Conservation (phyloP, 768 basidiomycete genomes). For the Boletus subcaerulescens region DNA sequence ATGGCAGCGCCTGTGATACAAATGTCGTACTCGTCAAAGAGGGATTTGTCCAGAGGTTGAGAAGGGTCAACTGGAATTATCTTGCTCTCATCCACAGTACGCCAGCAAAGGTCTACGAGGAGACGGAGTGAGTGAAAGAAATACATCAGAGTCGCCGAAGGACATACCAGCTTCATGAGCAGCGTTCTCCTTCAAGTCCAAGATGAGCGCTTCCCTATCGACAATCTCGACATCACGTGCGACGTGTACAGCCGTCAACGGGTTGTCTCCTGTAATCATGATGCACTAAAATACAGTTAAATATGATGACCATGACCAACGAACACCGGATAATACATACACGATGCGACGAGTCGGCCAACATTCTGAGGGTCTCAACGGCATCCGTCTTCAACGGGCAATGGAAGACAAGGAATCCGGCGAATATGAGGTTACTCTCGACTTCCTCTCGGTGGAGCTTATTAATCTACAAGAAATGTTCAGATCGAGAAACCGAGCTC, state of each 20-base stretch:
- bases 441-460: conserved; percentile 79
- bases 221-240: conserved; percentile 96
- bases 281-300: conserved; percentile 60
- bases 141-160: background rate
- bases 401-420: conserved; percentile 98
- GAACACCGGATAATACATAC: conserved; percentile 46
- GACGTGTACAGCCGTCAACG: conserved; percentile 93
- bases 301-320: background rate
- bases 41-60: conserved; percentile 69
- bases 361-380: conserved; percentile 85
- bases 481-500: background rate
- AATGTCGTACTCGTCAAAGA: conserved; percentile 90
- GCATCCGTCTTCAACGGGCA: conserved; percentile 96
- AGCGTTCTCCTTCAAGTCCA: conserved; percentile 85
- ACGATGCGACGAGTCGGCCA: conserved; percentile 93
- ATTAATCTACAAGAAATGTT: conserved; percentile 60
- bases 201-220: conserved; percentile 89
- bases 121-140: background rate
- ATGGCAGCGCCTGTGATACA: conserved; percentile 95
- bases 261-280: conserved; percentile 99
- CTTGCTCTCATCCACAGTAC: conserved; percentile 88
- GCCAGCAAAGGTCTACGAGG: conserved; percentile 78
- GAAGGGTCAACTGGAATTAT: conserved; percentile 82
- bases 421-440: conserved; percentile 77
- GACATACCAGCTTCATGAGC: conserved; percentile 63